Percentiles rank a stretch among this genome's conserved stretches.
Evolutionary conservation across 306 rosid species (phyloP).

Genomic region (Pterocarpus macrocarpus): DNA sequence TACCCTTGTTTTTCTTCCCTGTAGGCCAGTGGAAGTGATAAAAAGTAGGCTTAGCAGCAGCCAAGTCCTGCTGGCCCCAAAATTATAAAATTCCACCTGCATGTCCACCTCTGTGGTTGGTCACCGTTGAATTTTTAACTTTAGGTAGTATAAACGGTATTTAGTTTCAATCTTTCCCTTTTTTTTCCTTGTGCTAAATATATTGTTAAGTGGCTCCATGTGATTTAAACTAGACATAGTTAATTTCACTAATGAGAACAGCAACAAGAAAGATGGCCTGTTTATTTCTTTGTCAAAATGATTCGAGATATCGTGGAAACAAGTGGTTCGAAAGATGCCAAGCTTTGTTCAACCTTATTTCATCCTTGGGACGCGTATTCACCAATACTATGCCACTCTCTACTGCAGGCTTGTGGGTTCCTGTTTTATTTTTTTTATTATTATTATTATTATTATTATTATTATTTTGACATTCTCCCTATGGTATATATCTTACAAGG

Average conservation of each 20-base stretch:
- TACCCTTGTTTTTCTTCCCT: constrained; percentile 23
- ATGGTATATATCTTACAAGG: no score
- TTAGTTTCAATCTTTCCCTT: neutral
- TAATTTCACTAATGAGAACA: constrained; percentile 2
- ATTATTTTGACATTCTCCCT: no score
- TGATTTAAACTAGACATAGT: constrained; percentile 39
- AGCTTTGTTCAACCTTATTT: constrained; percentile 6
- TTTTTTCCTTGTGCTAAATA: constrained; percentile 8
- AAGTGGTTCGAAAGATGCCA: constrained; percentile 35
- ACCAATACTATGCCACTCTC: neutral
- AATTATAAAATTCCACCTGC: neutral
- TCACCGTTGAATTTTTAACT: neutral
- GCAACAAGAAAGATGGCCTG: neutral
- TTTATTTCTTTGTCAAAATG: constrained; percentile 17
- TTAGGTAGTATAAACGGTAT: constrained; percentile 27
- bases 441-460: no score
- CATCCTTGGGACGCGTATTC: neutral
- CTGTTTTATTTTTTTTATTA: no score
- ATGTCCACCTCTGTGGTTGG: constrained; percentile 1
- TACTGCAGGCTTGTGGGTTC: neutral
- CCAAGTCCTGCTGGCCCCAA: constrained; percentile 14
- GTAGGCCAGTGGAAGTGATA: constrained; percentile 27
- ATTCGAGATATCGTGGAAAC: constrained; percentile 8
- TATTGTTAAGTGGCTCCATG: constrained; percentile 29
- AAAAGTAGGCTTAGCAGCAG: constrained; percentile 15